phyloP scores from a whole-genome alignment of 176 grass and related monocot genomes.

The Pharus latifolius region DNA sequence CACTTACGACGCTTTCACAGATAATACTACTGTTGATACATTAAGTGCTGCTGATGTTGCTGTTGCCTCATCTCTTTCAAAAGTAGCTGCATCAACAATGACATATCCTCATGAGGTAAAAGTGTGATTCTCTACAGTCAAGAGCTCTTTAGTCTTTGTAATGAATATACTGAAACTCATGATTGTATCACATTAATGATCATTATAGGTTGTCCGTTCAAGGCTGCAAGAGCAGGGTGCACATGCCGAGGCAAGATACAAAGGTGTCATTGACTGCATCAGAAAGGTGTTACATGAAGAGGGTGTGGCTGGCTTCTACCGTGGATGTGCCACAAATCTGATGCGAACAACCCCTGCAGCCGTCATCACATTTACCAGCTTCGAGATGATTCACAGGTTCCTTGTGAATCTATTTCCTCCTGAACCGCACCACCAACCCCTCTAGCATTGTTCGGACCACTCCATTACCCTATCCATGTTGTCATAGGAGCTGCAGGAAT shows the following conservation, averaged over 20 bases:
- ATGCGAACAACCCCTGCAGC: constrained; percentile 90
- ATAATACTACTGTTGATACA: constrained; percentile 80
- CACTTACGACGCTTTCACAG: constrained; percentile 29
- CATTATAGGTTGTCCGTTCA: constrained; percentile 74
- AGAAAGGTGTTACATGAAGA: constrained; percentile 65
- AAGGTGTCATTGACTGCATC: constrained; percentile 74
- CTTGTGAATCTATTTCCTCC: constrained; percentile 41
- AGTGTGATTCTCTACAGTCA: not conserved
- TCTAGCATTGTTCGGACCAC: constrained; percentile 42
- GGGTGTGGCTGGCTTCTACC: constrained; percentile 78
- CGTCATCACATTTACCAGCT: constrained; percentile 97
- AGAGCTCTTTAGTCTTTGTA: not conserved
- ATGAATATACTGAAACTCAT: not conserved
- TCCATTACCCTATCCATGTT: constrained; percentile 19
- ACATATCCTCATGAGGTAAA: constrained; percentile 98
- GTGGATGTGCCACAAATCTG: constrained; percentile 85
- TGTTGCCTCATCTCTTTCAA: constrained; percentile 90
- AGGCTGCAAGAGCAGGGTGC: constrained; percentile 89
- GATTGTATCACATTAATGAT: not conserved
- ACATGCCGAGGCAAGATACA: constrained; percentile 43
- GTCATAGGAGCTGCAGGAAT: constrained; percentile 4
- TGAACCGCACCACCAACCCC: constrained; percentile 39
- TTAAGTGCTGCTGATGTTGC: constrained; percentile 85
- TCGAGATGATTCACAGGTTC: constrained; percentile 94
- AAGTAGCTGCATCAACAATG: constrained; percentile 81